phyloP scores from a whole-genome alignment of 768 basidiomycete species.

The Phylloporus sp. region DNA sequence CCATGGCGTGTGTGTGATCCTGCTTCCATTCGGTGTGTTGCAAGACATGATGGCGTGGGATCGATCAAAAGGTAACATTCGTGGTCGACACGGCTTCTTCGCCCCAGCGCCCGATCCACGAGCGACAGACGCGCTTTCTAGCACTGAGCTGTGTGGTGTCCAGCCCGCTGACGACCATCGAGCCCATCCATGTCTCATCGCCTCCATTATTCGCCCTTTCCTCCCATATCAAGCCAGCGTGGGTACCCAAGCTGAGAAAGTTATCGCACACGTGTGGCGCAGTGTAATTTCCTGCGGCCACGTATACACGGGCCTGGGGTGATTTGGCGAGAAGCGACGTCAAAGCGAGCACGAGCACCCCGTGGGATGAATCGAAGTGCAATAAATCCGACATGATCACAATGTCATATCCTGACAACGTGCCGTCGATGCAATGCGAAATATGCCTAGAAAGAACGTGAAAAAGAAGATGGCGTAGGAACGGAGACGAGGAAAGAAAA shows the following conservation, averaged over 20 bases:
- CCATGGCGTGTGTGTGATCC: background rate
- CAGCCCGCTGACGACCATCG: constrained; percentile 41
- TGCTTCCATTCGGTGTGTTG: background rate
- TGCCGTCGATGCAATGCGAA: constrained; percentile 5
- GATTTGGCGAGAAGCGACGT: constrained; percentile 42
- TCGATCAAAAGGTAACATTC: background rate
- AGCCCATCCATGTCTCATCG: constrained; percentile 42
- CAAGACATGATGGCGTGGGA: constrained; percentile 2
- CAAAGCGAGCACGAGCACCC: constrained; percentile 48
- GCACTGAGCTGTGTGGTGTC: constrained; percentile 42
- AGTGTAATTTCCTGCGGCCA: constrained; percentile 66
- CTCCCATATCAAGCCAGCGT: constrained; percentile 43
- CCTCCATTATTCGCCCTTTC: constrained; percentile 31
- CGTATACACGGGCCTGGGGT: constrained; percentile 42
- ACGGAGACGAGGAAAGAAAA: no score
- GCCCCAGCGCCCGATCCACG: constrained; percentile 57
- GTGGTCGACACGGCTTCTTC: background rate
- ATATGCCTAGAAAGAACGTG: constrained; percentile 11
- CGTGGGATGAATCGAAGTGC: constrained; percentile 61
- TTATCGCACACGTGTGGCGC: constrained; percentile 43
- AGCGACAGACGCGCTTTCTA: constrained; percentile 56
- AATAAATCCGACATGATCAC: constrained; percentile 70
- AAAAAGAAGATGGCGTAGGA: background rate
- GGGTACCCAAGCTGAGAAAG: constrained; percentile 42
- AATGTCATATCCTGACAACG: constrained; percentile 43